These are phyloP conservation scores for Clavispora fructus DNA, from an alignment of 805 yeast genomes.

Conservation along the genomic window DNA sequence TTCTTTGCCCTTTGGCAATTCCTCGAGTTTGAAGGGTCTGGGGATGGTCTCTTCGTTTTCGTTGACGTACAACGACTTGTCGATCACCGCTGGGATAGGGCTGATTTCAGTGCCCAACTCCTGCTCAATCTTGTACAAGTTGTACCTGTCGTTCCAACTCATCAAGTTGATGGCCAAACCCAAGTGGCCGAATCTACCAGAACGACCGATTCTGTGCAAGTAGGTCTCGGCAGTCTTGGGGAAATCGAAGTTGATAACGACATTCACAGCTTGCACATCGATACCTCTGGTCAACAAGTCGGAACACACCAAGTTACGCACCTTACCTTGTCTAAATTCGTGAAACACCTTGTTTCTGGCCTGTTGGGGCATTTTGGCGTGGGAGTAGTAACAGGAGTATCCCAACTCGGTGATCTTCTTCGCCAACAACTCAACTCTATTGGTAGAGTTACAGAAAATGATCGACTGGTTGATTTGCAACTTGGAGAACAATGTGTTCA, in stretches of 20 bases:
- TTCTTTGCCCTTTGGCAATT: slow-evolving; percentile 44
- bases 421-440: slow-evolving; percentile 91
- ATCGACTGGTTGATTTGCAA: slow-evolving; percentile 94
- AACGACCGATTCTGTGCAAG: slow-evolving; percentile 97
- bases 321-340: slow-evolving; percentile 97
- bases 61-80: slow-evolving; percentile 82
- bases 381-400: slow-evolving; percentile 93
- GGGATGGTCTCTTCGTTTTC: slow-evolving; percentile 74
- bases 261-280: slow-evolving; percentile 98
- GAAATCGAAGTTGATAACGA: slow-evolving; percentile 96
- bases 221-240: slow-evolving; percentile 98
- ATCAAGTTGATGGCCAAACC: slow-evolving; percentile 96
- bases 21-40: slow-evolving; percentile 78
- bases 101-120: slow-evolving; percentile 96
- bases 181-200: slow-evolving; percentile 97
- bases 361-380: slow-evolving; percentile 95
- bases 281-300: slow-evolving; percentile 98
- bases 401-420: slow-evolving; percentile 95
- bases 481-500: slow-evolving; percentile 90
- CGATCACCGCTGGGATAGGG: slow-evolving; percentile 94
- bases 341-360: slow-evolving; percentile 98
- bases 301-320: slow-evolving; percentile 94
- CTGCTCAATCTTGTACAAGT: slow-evolving; percentile 90
- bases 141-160: slow-evolving; percentile 94
- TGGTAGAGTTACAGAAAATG: slow-evolving; percentile 94